Evolutionary conservation across 768 basidiomycete species (phyloP).

Genomic region (Mycena belliarum): DNA sequence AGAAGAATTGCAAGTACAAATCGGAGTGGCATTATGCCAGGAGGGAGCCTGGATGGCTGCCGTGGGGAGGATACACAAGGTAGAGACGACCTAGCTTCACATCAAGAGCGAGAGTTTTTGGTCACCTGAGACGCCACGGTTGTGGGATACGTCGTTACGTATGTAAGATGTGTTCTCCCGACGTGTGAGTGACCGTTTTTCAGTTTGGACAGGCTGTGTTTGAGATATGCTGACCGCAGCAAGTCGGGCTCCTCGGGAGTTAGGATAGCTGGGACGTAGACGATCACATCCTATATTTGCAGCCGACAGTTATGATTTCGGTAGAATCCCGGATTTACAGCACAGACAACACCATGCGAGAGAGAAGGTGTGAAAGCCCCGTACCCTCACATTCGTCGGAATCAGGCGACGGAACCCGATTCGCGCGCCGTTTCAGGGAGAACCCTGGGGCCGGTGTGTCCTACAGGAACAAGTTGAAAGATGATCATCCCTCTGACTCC

Average conservation of each 20-base stretch:
- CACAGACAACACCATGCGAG: conserved; percentile 6
- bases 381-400: conserved; percentile 9
- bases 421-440: neutral
- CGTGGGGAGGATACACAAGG: too few species aligned
- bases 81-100: too few species aligned
- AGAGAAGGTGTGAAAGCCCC: conserved; percentile 6
- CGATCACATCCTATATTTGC: too few species aligned
- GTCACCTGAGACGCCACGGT: neutral
- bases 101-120: too few species aligned
- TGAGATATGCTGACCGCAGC: neutral
- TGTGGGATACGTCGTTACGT: neutral
- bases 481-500: too few species aligned
- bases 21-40: neutral
- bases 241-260: conserved; percentile 2
- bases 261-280: neutral
- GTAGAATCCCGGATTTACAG: neutral
- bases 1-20: neutral
- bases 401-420: neutral
- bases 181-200: neutral
- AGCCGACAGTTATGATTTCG: too few species aligned
- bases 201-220: neutral
- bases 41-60: neutral
- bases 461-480: neutral
- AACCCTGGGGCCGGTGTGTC: conserved; percentile 5
- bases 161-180: neutral